A percentile compares a stretch with the other conserved stretches of the same genome.
phyloP scores from a whole-genome alignment of 1,284 basidiomycete genomes.

The Irpex sp. region DNA sequence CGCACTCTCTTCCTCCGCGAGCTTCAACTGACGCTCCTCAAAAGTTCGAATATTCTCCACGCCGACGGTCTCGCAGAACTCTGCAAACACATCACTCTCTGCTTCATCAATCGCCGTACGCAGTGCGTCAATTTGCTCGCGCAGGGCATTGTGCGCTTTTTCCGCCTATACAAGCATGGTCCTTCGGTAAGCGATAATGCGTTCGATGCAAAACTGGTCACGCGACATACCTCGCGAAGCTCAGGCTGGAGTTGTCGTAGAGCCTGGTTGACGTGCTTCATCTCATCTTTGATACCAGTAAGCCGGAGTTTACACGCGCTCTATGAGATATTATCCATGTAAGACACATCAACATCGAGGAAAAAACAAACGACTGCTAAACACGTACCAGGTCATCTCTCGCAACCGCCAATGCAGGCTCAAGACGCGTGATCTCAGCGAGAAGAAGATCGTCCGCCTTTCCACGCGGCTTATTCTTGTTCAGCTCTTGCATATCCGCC shows the following conservation, averaged over 20 bases:
- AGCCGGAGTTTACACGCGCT: conserved; percentile 65
- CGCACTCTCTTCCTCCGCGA: conserved; percentile 85
- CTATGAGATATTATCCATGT: conserved; percentile 24
- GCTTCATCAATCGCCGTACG: conserved; percentile 65
- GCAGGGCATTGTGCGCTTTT: conserved; percentile 46
- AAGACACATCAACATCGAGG: too few relatives aligned
- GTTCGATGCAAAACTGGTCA: neutral
- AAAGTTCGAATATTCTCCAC: conserved; percentile 90
- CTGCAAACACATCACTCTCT: conserved; percentile 78
- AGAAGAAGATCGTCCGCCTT: conserved; percentile 82
- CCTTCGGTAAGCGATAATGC: neutral
- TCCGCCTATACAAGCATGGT: conserved; percentile 40
- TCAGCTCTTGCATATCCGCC: conserved; percentile 79
- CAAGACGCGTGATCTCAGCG: conserved; percentile 75
- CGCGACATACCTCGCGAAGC: conserved; percentile 51
- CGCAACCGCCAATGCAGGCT: conserved; percentile 69
- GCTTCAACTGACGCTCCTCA: conserved; percentile 88
- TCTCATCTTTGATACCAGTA: conserved; percentile 73
- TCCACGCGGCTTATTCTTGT: conserved; percentile 76
- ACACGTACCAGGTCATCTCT: conserved; percentile 79
- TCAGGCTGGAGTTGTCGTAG: conserved; percentile 67
- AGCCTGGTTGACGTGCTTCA: conserved; percentile 73
- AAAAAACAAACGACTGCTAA: neutral
- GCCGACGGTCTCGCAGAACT: conserved; percentile 82
- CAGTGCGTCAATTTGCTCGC: conserved; percentile 55